Percentiles rank a stretch among this genome's conserved stretches.
phyloP scores from a whole-genome alignment of 1,284 basidiomycete species.

The Cryptococcus sp. region DNA sequence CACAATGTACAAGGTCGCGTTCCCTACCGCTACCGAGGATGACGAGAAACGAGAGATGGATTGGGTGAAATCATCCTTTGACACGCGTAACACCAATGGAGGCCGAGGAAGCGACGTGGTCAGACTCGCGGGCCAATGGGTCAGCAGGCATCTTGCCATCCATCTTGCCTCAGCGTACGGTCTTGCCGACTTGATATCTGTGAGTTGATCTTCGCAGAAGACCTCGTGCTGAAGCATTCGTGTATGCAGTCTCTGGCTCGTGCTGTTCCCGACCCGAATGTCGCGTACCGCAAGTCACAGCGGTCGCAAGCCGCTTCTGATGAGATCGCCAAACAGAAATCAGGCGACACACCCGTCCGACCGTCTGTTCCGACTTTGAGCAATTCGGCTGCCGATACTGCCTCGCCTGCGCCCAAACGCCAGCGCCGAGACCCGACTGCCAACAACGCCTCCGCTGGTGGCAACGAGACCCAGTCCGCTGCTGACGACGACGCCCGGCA shows the following conservation, averaged over 20 bases:
- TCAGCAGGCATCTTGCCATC: conserved; percentile 70
- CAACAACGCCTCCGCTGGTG: background rate
- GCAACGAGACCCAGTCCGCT: conserved; percentile 5
- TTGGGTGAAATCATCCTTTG: conserved; percentile 80
- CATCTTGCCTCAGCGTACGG: conserved; percentile 56
- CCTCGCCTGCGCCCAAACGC: conserved; percentile 41
- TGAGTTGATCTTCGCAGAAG: conserved; percentile 20
- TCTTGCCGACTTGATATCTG: conserved; percentile 58
- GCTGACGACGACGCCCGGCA: conserved; percentile 24
- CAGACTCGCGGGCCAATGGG: conserved; percentile 81
- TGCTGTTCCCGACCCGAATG: conserved; percentile 74
- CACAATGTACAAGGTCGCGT: conserved; percentile 97
- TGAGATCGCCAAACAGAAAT: conserved; percentile 24
- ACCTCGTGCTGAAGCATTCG: background rate
- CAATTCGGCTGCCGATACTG: conserved; percentile 19
- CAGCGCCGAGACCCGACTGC: conserved; percentile 22
- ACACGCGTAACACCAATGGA: conserved; percentile 80
- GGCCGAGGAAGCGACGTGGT: conserved; percentile 62
- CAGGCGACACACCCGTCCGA: conserved; percentile 5
- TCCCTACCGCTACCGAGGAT: conserved; percentile 76
- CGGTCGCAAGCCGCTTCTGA: conserved; percentile 52
- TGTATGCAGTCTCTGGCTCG: conserved; percentile 63
- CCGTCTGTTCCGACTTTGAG: conserved; percentile 16
- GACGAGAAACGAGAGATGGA: conserved; percentile 80
- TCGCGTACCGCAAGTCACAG: conserved; percentile 67